A percentile compares a stretch with the other conserved stretches of the same genome.
Evolutionary conservation across 352 stramenopile genomes (phyloP).

Genomic region (Pythium sp.): DNA sequence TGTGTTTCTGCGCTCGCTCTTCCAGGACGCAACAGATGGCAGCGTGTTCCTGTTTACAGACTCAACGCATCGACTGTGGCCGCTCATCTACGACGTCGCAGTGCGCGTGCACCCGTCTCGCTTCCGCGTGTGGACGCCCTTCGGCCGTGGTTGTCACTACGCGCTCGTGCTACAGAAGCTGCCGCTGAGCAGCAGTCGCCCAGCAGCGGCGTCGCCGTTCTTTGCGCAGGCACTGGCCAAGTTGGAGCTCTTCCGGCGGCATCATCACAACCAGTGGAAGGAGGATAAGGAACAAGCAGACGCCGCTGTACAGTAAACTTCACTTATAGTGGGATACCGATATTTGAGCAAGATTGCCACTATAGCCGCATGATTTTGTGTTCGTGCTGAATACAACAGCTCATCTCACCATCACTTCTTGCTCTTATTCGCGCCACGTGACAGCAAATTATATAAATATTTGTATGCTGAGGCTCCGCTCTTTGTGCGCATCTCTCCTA

Average conservation of each 20-base stretch:
- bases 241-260: slow-evolving; percentile 43
- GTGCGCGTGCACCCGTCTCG: slow-evolving; percentile 18
- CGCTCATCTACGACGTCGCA: slow-evolving; percentile 47
- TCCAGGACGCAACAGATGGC: slow-evolving; percentile 25
- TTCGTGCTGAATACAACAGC: neutral
- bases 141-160: slow-evolving; percentile 57
- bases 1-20: slow-evolving; percentile 53
- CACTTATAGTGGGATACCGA: neutral
- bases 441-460: neutral
- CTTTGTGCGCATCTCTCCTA: neutral
- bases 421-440: neutral
- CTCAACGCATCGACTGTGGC: slow-evolving; percentile 72
- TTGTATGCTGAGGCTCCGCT: neutral
- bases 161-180: slow-evolving; percentile 67
- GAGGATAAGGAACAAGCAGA: neutral
- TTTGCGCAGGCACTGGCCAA: slow-evolving; percentile 39
- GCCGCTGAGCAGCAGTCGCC: neutral
- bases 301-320: neutral
- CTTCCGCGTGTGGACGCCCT: slow-evolving; percentile 59
- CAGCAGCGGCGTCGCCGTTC: slow-evolving; percentile 31
- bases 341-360: neutral
- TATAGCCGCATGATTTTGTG: neutral
- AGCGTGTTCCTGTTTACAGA: slow-evolving; percentile 69
- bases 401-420: neutral
- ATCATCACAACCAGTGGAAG: slow-evolving; percentile 39